Conservation (phyloP, 495 filamentous ascomycete species). For the Penicillium malachiteum region DNA sequence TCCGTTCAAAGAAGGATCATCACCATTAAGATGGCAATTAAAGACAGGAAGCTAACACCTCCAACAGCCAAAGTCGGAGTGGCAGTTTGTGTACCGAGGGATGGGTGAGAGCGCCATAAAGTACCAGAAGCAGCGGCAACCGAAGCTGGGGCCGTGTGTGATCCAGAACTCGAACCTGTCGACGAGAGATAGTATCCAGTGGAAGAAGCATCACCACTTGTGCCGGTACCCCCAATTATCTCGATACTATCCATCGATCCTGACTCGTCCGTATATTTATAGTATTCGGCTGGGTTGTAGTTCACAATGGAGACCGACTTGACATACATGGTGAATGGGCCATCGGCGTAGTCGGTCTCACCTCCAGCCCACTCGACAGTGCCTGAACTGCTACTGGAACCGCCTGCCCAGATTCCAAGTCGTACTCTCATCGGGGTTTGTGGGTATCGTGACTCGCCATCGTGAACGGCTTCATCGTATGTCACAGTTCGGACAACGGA, state of each 20-base stretch:
- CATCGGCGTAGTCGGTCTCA: slow-evolving; percentile 64
- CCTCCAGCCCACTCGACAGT: slow-evolving; percentile 79
- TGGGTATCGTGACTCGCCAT: slow-evolving; percentile 73
- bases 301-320: slow-evolving; percentile 50
- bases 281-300: slow-evolving; percentile 48
- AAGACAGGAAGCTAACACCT: background rate
- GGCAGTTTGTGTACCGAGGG: background rate
- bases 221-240: background rate
- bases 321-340: slow-evolving; percentile 78
- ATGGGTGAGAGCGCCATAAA: background rate
- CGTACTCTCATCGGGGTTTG: slow-evolving; percentile 89
- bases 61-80: background rate
- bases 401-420: slow-evolving; percentile 84
- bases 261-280: slow-evolving; percentile 63
- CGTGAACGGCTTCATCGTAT: slow-evolving; percentile 46
- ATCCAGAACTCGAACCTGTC: background rate
- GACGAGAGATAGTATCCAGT: background rate
- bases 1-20: background rate
- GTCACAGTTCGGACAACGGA: slow-evolving; percentile 66
- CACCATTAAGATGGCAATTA: background rate
- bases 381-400: slow-evolving; percentile 59
- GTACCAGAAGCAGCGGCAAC: background rate
- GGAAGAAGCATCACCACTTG: background rate
- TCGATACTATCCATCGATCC: slow-evolving; percentile 52
- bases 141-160: background rate